Conservation (phyloP, 208 protist species). For the Leishmania arabica region DNA sequence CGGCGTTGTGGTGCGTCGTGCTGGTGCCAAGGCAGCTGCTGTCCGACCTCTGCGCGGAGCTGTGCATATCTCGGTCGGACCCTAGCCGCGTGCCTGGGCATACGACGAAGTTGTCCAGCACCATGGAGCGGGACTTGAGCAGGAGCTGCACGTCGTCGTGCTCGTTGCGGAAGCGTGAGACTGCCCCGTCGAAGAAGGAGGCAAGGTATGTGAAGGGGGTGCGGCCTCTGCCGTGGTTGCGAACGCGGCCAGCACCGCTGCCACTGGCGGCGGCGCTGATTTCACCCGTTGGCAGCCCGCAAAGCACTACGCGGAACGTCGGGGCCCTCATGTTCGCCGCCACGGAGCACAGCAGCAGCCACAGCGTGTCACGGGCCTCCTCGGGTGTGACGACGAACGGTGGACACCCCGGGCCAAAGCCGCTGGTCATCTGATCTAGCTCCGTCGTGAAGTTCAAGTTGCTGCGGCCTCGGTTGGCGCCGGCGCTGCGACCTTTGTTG, state of each 20-base stretch:
- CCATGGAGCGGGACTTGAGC: constrained; percentile 25
- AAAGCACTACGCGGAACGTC: constrained; percentile 31
- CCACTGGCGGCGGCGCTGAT: not conserved
- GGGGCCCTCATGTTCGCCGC: constrained; percentile 30
- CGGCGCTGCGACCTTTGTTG: not conserved
- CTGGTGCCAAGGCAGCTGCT: not conserved
- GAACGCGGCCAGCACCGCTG: not conserved
- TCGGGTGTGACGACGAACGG: constrained; percentile 52
- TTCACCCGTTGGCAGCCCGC: constrained; percentile 24
- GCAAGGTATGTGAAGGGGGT: constrained; percentile 2
- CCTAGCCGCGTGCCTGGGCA: constrained; percentile 11
- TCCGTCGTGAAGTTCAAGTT: constrained; percentile 38
- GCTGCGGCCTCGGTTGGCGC: constrained; percentile 17
- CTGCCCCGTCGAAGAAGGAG: constrained; percentile 16
- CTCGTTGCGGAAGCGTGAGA: constrained; percentile 13
- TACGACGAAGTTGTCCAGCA: constrained; percentile 40
- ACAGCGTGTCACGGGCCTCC: constrained; percentile 64
- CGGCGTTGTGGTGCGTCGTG: not conserved
- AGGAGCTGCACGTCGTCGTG: constrained; percentile 15
- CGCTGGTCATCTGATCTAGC: constrained; percentile 27
- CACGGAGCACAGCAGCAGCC: constrained; percentile 56
- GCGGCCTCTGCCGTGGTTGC: constrained; percentile 1
- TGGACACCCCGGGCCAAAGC: constrained; percentile 38
- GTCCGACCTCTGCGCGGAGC: not conserved
- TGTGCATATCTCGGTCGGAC: constrained; percentile 1